A percentile compares a stretch with the other conserved stretches of the same genome.
Conservation (phyloP, 495 filamentous ascomycete species). For the Copromyces sp. region DNA sequence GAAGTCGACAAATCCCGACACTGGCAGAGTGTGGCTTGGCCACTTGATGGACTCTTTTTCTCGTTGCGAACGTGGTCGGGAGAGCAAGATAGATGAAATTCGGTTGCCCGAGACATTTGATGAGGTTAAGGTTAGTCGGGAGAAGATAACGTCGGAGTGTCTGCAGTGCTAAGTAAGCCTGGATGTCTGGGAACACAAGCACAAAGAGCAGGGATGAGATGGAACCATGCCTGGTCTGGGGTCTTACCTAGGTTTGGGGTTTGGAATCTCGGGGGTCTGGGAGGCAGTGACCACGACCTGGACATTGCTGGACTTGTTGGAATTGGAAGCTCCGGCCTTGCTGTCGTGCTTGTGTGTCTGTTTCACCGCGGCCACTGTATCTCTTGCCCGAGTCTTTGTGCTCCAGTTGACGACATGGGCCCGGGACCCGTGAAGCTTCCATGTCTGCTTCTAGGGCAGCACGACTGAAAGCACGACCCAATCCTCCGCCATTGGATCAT, state of each 20-base stretch:
- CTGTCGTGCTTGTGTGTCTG: neutral
- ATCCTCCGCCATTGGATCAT: neutral
- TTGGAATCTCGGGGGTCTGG: neutral
- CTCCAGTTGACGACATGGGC: neutral
- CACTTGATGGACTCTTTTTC: neutral
- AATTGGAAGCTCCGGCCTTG: neutral
- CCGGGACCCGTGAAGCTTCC: neutral
- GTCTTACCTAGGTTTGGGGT: neutral
- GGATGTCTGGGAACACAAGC: neutral
- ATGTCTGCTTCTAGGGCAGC: neutral
- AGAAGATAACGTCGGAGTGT: neutral
- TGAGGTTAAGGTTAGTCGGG: neutral
- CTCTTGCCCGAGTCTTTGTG: neutral
- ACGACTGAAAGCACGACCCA: neutral
- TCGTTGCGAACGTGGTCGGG: neutral
- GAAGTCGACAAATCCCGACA: neutral
- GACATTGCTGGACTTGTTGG: neutral
- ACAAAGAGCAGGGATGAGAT: neutral
- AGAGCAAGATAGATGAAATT: neutral
- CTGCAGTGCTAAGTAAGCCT: neutral
- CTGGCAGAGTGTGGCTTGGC: neutral
- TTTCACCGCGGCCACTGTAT: neutral
- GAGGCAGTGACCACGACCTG: neutral
- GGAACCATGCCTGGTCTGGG: neutral
- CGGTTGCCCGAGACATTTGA: neutral